Percentiles rank a stretch among this genome's conserved stretches.
phyloP scores from a whole-genome alignment of 176 grass and related monocot genomes.

The Avena sativa region DNA sequence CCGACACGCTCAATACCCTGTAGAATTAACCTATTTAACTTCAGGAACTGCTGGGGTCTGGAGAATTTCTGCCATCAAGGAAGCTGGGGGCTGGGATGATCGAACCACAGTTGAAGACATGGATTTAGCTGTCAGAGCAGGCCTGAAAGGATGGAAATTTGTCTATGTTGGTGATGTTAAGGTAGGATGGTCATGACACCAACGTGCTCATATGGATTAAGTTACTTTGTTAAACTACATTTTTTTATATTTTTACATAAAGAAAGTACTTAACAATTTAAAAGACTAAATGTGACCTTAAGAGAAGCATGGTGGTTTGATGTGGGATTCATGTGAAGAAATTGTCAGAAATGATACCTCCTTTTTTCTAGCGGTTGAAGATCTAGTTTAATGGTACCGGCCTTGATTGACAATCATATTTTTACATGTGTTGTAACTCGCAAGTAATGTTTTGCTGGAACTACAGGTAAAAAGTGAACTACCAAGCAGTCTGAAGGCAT shows the following conservation, averaged over 20 bases:
- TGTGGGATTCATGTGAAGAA: not conserved
- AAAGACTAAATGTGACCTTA: not conserved
- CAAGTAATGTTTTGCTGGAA: constrained; percentile 37
- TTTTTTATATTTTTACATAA: not conserved
- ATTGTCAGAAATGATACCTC: not conserved
- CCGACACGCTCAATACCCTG: not conserved
- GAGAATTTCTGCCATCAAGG: constrained; percentile 86
- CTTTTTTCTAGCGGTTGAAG: not conserved
- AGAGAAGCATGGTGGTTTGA: not conserved
- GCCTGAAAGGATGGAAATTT: constrained; percentile 94
- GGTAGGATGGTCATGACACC: constrained; percentile 54
- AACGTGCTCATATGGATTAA: not conserved
- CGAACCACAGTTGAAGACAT: constrained; percentile 98
- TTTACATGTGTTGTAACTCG: constrained; percentile 11
- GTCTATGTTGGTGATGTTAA: constrained; percentile 84
- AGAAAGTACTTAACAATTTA: not conserved
- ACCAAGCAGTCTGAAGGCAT: constrained; percentile 88
- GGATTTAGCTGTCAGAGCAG: constrained; percentile 93
- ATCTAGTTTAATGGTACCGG: constrained; percentile 2
- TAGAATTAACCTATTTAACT: constrained; percentile 37
- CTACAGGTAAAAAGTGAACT: constrained; percentile 91
- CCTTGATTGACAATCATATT: constrained; percentile 1
- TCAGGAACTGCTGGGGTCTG: constrained; percentile 96
- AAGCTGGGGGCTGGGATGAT: constrained; percentile 94
- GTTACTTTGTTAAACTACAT: not conserved